These are phyloP conservation scores for Acanthamoeba royreba DNA, from an alignment of 208 protist genomes.

Conservation along the genomic window DNA sequence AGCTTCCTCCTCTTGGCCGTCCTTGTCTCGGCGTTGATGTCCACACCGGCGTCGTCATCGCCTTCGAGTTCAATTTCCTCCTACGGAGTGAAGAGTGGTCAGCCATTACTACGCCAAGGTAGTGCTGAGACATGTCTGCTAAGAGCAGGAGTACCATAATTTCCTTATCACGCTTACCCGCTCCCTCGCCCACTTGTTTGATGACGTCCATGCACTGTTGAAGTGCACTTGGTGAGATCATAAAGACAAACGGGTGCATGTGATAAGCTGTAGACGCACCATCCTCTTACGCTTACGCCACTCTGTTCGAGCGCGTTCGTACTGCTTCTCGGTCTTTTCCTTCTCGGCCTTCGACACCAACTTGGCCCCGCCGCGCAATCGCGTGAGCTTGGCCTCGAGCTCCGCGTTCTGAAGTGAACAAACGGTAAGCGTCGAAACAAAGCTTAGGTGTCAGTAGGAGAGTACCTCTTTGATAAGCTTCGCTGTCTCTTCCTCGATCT, in stretches of 20 bases:
- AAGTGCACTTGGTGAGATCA: neutral
- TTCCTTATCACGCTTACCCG: neutral
- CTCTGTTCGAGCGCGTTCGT: neutral
- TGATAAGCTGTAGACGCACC: neutral
- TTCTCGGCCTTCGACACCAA: conserved; percentile 29
- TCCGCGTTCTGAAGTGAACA: neutral
- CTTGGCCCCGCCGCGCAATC: neutral
- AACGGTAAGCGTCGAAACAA: neutral
- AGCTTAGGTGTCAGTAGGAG: neutral
- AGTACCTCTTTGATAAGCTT: neutral
- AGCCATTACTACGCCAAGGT: neutral
- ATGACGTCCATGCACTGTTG: conserved; percentile 9
- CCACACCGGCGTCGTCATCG: neutral
- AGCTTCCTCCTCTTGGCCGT: conserved; percentile 15
- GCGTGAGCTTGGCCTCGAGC: neutral
- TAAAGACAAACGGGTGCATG: neutral
- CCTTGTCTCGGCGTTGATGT: neutral
- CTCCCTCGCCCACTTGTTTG: neutral
- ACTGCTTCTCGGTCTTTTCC: neutral
- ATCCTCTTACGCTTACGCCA: conserved; percentile 28
- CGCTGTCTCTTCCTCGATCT: neutral
- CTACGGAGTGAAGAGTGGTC: neutral
- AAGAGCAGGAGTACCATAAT: neutral
- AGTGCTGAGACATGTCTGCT: neutral
- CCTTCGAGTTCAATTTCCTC: neutral